A percentile compares a stretch with the other conserved stretches of the same genome.
These are phyloP conservation scores for Bryoglossum gracile DNA, from an alignment of 495 filamentous ascomycete species.

Conservation along the genomic window DNA sequence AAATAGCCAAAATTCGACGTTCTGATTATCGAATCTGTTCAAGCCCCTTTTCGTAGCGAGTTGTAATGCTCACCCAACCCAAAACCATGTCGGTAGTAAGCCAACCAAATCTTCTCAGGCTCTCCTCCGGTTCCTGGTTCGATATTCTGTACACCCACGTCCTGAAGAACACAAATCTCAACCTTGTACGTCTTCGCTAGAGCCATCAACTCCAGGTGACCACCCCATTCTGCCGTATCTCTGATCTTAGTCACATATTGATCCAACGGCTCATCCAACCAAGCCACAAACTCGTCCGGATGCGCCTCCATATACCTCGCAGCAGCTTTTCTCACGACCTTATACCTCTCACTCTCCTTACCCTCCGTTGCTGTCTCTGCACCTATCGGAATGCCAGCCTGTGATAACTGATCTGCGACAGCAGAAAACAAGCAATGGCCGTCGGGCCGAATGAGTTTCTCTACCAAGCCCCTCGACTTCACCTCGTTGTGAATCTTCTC, in stretches of 20 bases:
- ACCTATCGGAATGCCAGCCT: slow-evolving; percentile 33
- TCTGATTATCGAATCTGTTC: slow-evolving; percentile 4
- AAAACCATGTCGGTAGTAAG: slow-evolving; percentile 89
- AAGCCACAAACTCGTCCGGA: slow-evolving; percentile 52
- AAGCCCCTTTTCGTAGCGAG: slow-evolving; percentile 52
- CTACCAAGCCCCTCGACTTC: slow-evolving; percentile 51
- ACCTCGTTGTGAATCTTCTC: slow-evolving; percentile 60
- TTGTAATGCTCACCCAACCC: slow-evolving; percentile 97
- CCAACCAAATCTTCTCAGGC: slow-evolving; percentile 68
- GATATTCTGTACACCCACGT: slow-evolving; percentile 72
- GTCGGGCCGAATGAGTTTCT: slow-evolving; percentile 78
- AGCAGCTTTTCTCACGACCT: slow-evolving; percentile 44
- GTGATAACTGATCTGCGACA: slow-evolving; percentile 71
- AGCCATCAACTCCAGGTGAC: slow-evolving; percentile 81
- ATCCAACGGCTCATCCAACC: slow-evolving; percentile 75
- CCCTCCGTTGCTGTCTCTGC: slow-evolving; percentile 21
- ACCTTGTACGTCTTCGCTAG: slow-evolving; percentile 77
- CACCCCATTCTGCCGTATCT: slow-evolving; percentile 94
- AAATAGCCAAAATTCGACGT: slow-evolving; percentile 4
- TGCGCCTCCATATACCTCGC: slow-evolving; percentile 49
- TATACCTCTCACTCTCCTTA: slow-evolving; percentile 37
- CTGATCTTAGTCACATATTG: slow-evolving; percentile 68
- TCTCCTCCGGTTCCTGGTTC: slow-evolving; percentile 33
- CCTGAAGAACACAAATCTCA: slow-evolving; percentile 79
- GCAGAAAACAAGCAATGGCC: slow-evolving; percentile 96